These are phyloP conservation scores for Galerina marginata DNA, from an alignment of 768 basidiomycete genomes.

Conservation along the genomic window DNA sequence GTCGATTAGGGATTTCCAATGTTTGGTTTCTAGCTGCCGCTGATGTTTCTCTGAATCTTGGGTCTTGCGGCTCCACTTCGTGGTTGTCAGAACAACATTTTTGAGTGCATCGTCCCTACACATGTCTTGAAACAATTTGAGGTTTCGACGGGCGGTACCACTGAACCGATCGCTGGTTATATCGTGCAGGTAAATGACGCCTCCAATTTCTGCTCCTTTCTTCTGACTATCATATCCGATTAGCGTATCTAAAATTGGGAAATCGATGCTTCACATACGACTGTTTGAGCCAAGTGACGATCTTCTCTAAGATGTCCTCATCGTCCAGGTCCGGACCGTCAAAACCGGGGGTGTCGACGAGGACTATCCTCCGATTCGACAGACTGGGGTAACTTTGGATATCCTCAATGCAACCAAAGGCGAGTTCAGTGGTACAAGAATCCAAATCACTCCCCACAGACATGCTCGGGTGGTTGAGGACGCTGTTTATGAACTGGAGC, in stretches of 20 bases:
- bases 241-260: not conserved
- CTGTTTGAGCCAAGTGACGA: not conserved
- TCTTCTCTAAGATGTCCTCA: not conserved
- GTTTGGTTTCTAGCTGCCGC: not conserved
- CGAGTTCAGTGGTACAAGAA: not conserved
- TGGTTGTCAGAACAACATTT: not conserved
- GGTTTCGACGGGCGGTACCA: not conserved
- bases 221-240: not conserved
- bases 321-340: not conserved
- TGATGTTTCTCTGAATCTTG: not conserved
- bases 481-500: not conserved
- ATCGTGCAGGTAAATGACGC: not conserved
- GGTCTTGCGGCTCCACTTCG: not conserved
- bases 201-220: not conserved
- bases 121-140: not conserved
- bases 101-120: not conserved
- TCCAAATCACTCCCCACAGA: not conserved
- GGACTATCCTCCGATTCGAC: not conserved
- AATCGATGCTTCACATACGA: too few species aligned
- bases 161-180: not conserved
- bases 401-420: not conserved
- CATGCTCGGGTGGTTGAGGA: not conserved
- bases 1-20: not conserved
- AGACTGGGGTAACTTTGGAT: not conserved
- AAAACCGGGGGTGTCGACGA: not conserved